These are phyloP conservation scores for Metroxylon sagu DNA, from an alignment of 176 grass and related monocot species.

Conservation along the genomic window DNA sequence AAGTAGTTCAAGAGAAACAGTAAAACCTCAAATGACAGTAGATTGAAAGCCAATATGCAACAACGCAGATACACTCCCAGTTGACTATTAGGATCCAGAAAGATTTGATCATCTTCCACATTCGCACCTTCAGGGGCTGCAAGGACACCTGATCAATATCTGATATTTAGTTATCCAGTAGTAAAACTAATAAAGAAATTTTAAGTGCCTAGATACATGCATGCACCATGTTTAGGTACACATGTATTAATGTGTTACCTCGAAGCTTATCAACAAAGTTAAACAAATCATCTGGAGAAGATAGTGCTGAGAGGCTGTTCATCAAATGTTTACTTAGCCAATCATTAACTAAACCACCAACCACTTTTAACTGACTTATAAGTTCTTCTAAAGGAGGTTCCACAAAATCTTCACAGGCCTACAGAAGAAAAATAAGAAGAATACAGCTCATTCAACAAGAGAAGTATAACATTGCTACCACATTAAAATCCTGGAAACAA, in stretches of 20 bases:
- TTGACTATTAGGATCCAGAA: constrained; percentile 79
- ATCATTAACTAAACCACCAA: constrained; percentile 34
- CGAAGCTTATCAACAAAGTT: constrained; percentile 79
- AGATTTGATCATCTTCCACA: constrained; percentile 45
- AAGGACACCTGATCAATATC: constrained; percentile 43
- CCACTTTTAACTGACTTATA: constrained; percentile 52
- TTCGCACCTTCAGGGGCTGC: constrained; percentile 36
- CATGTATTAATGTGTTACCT: constrained; percentile 24
- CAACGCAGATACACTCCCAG: constrained; percentile 82
- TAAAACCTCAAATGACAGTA: constrained; percentile 75
- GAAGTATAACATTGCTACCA: too few relatives aligned
- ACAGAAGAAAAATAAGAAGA: constrained; percentile 13
- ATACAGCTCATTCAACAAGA: neutral
- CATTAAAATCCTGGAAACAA: neutral
- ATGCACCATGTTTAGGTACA: neutral
- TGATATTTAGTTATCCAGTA: neutral
- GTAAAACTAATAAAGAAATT: neutral
- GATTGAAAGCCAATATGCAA: constrained; percentile 81
- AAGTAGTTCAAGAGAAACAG: neutral
- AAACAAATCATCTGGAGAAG: constrained; percentile 74
- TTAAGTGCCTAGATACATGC: neutral
- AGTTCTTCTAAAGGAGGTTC: constrained; percentile 70
- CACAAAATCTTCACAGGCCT: constrained; percentile 79
- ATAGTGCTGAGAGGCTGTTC: constrained; percentile 32
- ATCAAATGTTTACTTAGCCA: constrained; percentile 61